Base-by-base conservation (phyloP, 306 rosid species). In the Castanopsis chinensis region DNA sequence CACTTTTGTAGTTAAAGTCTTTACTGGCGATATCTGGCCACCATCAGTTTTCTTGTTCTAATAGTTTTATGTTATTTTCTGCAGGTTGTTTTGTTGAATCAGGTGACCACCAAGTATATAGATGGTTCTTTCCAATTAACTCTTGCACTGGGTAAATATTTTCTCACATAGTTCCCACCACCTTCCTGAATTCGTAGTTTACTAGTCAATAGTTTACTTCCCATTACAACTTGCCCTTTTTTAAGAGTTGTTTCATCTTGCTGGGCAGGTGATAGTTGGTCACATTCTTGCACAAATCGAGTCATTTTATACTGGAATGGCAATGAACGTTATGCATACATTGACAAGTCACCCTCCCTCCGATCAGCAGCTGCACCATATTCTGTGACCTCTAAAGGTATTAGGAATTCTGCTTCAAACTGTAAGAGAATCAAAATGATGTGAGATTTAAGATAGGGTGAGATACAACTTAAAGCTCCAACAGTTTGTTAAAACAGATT, bases 61-160 rank as follows among this genome's bases (percentile, higher is more conserved):
- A 21, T 53, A 23, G n/a, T 65, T 72, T 70, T 32, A 55, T 2
- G 8, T 25, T 78, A 27, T 59, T 72, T 68, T 53, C 63, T 78
- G 85, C 84, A 94, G 97, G 95, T 94, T 83, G 97, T 94, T 87
- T 79, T 95, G 74, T 85, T 92, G 79, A 95, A 95, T 83, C 99
- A 95, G 85, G 99, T 85, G 19, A 95, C 98, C 70, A 92, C 89
- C 19, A 95, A 92, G 83, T 77, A 76, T 57, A 69, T 83, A 30
- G 99, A 95, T 68, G 99, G 98, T 82, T 90, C 99, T 56, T 91
- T 89, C 83, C 99, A 90, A 67, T 84, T 95, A 79, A 87, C 96
- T 41, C 98, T 95, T 81, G 99, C 99, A 45, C 84, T 95, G 21
- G 98, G 99, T 85, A 78, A 78, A 84, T 84, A 27, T 69, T 14